Conservation (phyloP, 2,329 filamentous ascomycete genomes). For the Aspergillus floridensis region DNA sequence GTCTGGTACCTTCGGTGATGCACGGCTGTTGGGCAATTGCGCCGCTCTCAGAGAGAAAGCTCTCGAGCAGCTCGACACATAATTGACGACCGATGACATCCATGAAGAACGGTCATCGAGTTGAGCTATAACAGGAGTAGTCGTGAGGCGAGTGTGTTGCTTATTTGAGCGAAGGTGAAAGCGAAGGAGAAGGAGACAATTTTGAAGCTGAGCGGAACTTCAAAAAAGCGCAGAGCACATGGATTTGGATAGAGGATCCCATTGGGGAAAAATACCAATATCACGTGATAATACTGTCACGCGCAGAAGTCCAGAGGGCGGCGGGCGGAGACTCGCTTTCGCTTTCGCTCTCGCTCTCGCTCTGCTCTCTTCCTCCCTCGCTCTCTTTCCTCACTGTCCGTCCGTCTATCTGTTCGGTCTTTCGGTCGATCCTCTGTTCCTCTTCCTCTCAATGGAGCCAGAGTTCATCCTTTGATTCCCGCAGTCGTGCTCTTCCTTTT, state of each 20-base stretch:
- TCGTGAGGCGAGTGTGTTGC: too few relatives aligned
- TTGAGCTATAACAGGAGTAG: slow-evolving; percentile 1
- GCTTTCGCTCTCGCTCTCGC: neutral
- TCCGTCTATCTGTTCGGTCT: neutral
- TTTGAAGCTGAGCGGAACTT: too few relatives aligned
- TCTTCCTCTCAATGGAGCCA: neutral
- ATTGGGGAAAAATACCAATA: neutral
- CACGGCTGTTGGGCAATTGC: slow-evolving; percentile 26
- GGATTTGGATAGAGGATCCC: neutral
- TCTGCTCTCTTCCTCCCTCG: neutral
- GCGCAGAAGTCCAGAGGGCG: neutral
- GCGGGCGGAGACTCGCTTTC: neutral
- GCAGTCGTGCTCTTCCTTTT: neutral
- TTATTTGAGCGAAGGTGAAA: neutral
- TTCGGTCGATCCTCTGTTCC: too few relatives aligned
- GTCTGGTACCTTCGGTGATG: slow-evolving; percentile 26
- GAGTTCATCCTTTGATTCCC: neutral
- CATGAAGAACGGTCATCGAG: slow-evolving; percentile 32
- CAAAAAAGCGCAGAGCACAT: too few relatives aligned
- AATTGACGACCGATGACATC: slow-evolving; percentile 44
- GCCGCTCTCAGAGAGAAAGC: slow-evolving; percentile 36
- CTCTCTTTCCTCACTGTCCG: neutral
- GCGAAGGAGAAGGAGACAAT: neutral
- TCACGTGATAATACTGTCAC: neutral
- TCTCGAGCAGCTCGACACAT: slow-evolving; percentile 39